phyloP scores from a whole-genome alignment of 768 basidiomycete genomes.

The Agrocybe praecox region DNA sequence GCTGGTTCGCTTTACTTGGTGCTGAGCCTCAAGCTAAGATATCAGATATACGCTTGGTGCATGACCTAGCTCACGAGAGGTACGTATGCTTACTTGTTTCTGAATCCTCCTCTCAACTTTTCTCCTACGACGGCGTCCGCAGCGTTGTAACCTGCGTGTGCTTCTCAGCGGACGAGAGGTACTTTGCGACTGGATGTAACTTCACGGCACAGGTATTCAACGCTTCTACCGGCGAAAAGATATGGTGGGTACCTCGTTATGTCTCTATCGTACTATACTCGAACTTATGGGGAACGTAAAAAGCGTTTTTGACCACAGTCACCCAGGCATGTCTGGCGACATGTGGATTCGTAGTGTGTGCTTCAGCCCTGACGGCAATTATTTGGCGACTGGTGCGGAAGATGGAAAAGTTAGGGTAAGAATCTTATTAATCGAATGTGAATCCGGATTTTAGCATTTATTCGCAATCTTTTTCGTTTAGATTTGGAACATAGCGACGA shows the following conservation, averaged over 20 bases:
- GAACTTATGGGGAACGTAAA: conserved; percentile 64
- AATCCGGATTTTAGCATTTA: no score
- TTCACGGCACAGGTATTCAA: conserved; percentile 95
- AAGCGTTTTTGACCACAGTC: conserved; percentile 55
- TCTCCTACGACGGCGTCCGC: background rate
- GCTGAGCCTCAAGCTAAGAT: conserved; percentile 12
- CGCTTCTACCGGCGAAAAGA: conserved; percentile 81
- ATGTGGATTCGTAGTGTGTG: conserved; percentile 93
- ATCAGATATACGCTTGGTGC: conserved; percentile 79
- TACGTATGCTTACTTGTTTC: conserved; percentile 30
- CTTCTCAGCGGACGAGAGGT: conserved; percentile 95
- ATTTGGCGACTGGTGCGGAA: conserved; percentile 70
- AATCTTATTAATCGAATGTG: conserved; percentile 91
- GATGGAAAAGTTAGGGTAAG: no score
- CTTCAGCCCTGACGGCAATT: conserved; percentile 93
- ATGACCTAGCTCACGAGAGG: conserved; percentile 90
- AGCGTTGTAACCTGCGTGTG: conserved; percentile 84
- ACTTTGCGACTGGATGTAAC: conserved; percentile 94
- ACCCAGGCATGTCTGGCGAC: no score
- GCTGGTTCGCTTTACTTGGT: no score
- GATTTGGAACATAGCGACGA: conserved; percentile 92
- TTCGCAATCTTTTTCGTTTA: conserved; percentile 29
- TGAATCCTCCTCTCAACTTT: conserved; percentile 13
- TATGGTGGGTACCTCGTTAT: conserved; percentile 61
- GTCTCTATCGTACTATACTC: background rate